phyloP scores from a whole-genome alignment of 495 filamentous ascomycete genomes.

The Delitschia confertaspora region DNA sequence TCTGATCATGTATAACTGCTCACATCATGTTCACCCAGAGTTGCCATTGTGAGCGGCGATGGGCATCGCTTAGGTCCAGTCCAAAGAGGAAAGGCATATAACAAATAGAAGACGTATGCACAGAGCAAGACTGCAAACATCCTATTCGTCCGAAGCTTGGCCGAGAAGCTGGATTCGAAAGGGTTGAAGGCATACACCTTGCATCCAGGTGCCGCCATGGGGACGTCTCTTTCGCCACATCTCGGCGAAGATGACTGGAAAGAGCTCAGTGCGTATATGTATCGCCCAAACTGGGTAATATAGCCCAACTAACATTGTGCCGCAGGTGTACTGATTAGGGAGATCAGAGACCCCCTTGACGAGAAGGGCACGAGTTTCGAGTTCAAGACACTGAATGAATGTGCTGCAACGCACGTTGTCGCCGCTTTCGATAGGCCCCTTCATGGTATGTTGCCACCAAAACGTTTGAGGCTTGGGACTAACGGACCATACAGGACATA shows the following conservation, averaged over 20 bases:
- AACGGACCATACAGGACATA: slow-evolving; percentile 5
- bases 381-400: slow-evolving; percentile 15
- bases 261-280: slow-evolving; percentile 9
- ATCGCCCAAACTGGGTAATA: too few relatives aligned
- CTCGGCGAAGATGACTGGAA: slow-evolving; percentile 7
- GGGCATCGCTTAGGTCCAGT: slow-evolving; percentile 19
- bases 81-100: slow-evolving; percentile 16
- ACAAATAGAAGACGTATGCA: slow-evolving; percentile 20
- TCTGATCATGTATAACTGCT: slow-evolving; percentile 22
- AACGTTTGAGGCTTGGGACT: background rate
- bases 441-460: background rate
- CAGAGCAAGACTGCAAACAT: slow-evolving; percentile 27
- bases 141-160: slow-evolving; percentile 16
- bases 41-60: slow-evolving; percentile 20
- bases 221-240: slow-evolving; percentile 2
- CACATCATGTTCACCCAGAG: slow-evolving; percentile 4
- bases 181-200: slow-evolving; percentile 21
- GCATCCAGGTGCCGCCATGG: slow-evolving; percentile 18
- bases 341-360: slow-evolving; percentile 1
- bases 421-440: slow-evolving; percentile 22
- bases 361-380: slow-evolving; percentile 1
- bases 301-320: too few relatives aligned
- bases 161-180: slow-evolving; percentile 10
- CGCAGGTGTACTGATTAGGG: background rate
- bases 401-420: slow-evolving; percentile 19